These are phyloP conservation scores for Leptodermis oblonga DNA, from an alignment of 257 asterid genomes.

Conservation along the genomic window DNA sequence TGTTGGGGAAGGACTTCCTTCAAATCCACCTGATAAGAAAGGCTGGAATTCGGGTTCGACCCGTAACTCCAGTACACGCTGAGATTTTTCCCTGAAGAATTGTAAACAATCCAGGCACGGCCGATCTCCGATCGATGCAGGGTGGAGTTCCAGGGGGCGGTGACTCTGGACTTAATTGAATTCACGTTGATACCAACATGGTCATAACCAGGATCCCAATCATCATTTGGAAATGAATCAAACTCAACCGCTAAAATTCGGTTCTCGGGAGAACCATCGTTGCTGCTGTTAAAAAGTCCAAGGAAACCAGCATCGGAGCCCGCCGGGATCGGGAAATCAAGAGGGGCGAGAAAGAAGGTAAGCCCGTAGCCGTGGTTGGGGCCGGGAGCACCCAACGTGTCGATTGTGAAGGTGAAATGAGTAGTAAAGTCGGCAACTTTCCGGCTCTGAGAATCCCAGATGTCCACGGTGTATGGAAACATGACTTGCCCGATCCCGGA, in stretches of 20 bases:
- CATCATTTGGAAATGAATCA: constrained; percentile 20
- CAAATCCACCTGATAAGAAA: constrained; percentile 24
- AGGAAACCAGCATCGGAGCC: constrained; percentile 35
- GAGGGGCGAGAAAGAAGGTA: constrained; percentile 35
- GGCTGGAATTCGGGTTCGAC: constrained; percentile 16
- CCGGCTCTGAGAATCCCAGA: constrained; percentile 31
- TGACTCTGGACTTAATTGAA: constrained; percentile 21
- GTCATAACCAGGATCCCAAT: constrained; percentile 34
- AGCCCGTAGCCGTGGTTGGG: constrained; percentile 25
- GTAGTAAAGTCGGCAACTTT: constrained; percentile 29
- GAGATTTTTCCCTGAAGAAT: constrained; percentile 24
- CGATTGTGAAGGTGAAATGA: constrained; percentile 26
- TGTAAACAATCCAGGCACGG: constrained; percentile 30
- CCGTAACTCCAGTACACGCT: constrained; percentile 33
- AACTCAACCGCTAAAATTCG: constrained; percentile 32
- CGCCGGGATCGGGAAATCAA: constrained; percentile 28
- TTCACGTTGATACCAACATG: constrained; percentile 36
- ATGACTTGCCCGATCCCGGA: constrained; percentile 29
- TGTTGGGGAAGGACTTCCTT: constrained; percentile 26
- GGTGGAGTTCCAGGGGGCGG: constrained; percentile 27
- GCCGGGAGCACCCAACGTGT: constrained; percentile 1
- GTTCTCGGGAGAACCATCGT: constrained; percentile 17
- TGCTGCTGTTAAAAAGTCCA: constrained; percentile 28
- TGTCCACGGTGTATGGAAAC: constrained; percentile 18
- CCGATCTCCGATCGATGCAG: constrained; percentile 21